Base-by-base conservation (phyloP, 1,139 yeast species). In the Debaryomyces sp. region DNA sequence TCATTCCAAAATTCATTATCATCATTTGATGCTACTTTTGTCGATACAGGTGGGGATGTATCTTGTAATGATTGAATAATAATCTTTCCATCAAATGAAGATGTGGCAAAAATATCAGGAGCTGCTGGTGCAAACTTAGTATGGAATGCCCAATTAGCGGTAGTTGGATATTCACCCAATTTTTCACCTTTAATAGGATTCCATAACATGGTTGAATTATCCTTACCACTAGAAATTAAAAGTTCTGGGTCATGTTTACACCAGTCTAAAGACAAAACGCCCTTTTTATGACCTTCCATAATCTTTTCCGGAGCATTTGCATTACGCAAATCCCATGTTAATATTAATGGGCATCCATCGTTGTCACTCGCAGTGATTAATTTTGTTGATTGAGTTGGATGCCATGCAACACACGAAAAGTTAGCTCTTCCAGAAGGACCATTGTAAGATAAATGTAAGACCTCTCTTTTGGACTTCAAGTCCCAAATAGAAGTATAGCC, bases 401-500 rank as follows among this genome's bases (percentile, higher is more conserved):
- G 94, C 99, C 99, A 89, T 53, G 75, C 85, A 42, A 82, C 94
- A 58, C 75, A 82, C n/a, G 85, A 85, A 60, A 85, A 77, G 59
- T 76, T 84, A 33, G 87, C 84, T 64, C 81, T 80, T 39, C 79
- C 84, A 58, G 66, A 57, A 10, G 80, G 70, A 9, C 85, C 83
- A 32, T 79, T 73, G 62, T 85, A 85, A 32, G 84, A 80, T 62
- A 94, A 77, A 67, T 90, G 97, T 54, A 94, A 75, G 32, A 92
- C 96, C 67, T 94, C 98, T 61, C 89, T 82, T 66, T 87, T 87
- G 42, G 90, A 83, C 62, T 88, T 88, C 59, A 94, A 75, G 69
- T 95, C 99, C 97, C 97, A 94, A 53, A 95, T 87, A 0, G 97
- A 86, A 5, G 97, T 85, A 66, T 83, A 87, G 15, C 96, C 96